A percentile compares a stretch with the other conserved stretches of the same genome.
phyloP scores from a whole-genome alignment of 176 grass and related monocot genomes.

The Alloteropsis semialata region DNA sequence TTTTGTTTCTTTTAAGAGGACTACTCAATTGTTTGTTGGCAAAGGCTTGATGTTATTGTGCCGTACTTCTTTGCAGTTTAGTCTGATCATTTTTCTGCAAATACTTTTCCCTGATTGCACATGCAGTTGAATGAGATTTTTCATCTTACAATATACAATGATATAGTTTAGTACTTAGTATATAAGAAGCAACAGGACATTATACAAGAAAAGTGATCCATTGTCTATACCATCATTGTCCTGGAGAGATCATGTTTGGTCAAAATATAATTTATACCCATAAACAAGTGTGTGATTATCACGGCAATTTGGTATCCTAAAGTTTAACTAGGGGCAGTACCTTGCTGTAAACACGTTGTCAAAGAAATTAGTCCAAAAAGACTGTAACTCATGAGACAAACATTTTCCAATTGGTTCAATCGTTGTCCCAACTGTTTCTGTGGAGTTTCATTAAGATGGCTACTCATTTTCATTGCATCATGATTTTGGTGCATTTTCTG shows the following conservation, averaged over 20 bases:
- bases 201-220: background rate
- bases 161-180: background rate
- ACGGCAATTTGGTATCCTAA: background rate
- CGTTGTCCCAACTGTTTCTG: no score
- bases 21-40: background rate
- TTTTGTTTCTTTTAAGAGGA: background rate
- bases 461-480: no score
- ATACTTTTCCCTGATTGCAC: background rate
- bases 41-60: background rate
- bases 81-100: background rate
- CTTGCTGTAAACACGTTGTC: background rate
- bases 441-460: no score
- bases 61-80: background rate
- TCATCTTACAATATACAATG: background rate
- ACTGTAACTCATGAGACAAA: no score
- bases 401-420: background rate
- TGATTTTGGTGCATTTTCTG: no score
- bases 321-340: background rate
- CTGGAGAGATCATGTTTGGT: background rate
- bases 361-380: background rate
- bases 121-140: background rate
- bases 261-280: background rate
- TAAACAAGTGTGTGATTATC: background rate
- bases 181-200: background rate
- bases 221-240: background rate